Evolutionary conservation across 352 stramenopile genomes (phyloP).

Genomic region (Globisporangium acanthophoron): DNA sequence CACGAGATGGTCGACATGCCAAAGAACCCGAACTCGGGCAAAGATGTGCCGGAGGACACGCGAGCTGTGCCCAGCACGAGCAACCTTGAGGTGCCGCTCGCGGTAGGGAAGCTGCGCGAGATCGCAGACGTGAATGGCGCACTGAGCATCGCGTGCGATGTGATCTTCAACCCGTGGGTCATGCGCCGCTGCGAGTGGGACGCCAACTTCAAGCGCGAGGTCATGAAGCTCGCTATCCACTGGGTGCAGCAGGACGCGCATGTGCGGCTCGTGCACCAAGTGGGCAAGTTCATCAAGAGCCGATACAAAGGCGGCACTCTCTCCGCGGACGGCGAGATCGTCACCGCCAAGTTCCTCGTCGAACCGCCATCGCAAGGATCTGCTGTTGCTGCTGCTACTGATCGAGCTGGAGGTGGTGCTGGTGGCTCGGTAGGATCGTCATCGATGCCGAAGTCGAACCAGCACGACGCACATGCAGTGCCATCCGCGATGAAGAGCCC

Average conservation of each 20-base stretch:
- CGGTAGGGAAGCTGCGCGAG: constrained; percentile 52
- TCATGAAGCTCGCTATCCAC: constrained; percentile 71
- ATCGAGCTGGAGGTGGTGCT: not conserved
- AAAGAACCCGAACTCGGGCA: constrained; percentile 68
- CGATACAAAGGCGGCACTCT: constrained; percentile 63
- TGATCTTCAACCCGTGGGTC: constrained; percentile 80
- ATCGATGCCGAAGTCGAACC: constrained; percentile 3
- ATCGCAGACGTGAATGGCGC: constrained; percentile 38
- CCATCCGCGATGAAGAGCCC: constrained; percentile 31
- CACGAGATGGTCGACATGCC: constrained; percentile 67
- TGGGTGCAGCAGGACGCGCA: constrained; percentile 72
- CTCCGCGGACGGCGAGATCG: constrained; percentile 31
- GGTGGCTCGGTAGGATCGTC: not conserved
- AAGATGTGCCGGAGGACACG: constrained; percentile 52
- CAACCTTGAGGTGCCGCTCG: constrained; percentile 73
- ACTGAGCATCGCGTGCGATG: constrained; percentile 51
- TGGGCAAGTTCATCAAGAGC: constrained; percentile 82
- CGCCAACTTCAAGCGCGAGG: constrained; percentile 72
- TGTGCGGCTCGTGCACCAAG: constrained; percentile 26
- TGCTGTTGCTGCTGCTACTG: not conserved
- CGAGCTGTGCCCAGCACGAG: constrained; percentile 58
- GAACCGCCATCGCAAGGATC: constrained; percentile 12
- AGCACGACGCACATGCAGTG: not conserved
- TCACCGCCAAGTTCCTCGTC: constrained; percentile 77
- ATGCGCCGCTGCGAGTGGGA: constrained; percentile 69